A percentile compares a stretch with the other conserved stretches of the same genome.
phyloP scores from a whole-genome alignment of 306 rosid species.

The Cucumis sativus region DNA sequence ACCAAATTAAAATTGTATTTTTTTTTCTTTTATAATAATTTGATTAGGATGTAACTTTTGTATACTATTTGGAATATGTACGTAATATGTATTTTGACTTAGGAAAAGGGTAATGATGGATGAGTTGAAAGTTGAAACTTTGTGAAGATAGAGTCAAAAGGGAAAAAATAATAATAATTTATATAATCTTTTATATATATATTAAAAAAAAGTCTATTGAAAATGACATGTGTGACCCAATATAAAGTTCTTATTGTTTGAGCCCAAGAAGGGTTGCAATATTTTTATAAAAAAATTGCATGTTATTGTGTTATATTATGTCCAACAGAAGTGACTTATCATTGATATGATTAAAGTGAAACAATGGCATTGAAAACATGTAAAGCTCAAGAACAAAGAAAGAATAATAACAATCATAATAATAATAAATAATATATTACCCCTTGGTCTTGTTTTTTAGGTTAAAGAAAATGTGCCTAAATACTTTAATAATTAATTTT shows the following conservation, averaged over 20 bases:
- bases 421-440: not conserved
- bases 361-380: not conserved
- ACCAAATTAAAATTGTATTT: too few species aligned
- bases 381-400: not conserved
- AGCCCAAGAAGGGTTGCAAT: not conserved
- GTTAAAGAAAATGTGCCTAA: not conserved
- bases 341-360: slow-evolving; percentile 3
- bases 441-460: not conserved
- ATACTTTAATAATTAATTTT: not conserved
- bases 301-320: not conserved
- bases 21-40: too few species aligned
- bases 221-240: slow-evolving; percentile 2
- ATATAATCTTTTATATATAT: too few species aligned
- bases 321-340: not conserved
- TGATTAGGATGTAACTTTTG: too few species aligned
- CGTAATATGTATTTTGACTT: not conserved
- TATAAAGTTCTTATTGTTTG: not conserved
- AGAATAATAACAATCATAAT: not conserved
- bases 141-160: not conserved
- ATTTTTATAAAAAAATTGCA: not conserved
- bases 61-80: too few species aligned
- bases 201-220: not conserved
- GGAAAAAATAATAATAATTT: not conserved
- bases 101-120: not conserved
- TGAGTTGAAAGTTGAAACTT: not conserved